Evolutionary conservation across 2,329 filamentous ascomycete species (phyloP).

Genomic region (Aureobasidium sp.): DNA sequence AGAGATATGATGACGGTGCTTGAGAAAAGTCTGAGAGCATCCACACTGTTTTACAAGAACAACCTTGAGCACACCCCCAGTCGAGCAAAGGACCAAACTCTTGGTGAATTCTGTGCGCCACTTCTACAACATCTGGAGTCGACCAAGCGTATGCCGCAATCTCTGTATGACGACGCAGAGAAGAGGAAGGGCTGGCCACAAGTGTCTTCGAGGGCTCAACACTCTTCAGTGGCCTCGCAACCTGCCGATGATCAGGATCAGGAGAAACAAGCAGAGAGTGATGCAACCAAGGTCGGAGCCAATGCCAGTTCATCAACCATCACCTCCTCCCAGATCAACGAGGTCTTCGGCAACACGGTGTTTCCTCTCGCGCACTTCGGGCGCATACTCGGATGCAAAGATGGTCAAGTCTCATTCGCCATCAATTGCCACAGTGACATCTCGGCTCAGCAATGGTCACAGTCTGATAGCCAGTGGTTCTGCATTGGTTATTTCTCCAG

Average conservation of each 20-base stretch:
- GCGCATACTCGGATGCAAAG: slow-evolving; percentile 25
- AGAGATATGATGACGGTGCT: background rate
- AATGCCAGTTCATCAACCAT: slow-evolving; percentile 25
- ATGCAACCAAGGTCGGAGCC: background rate
- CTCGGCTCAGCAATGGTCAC: slow-evolving; percentile 42
- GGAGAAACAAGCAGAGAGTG: background rate
- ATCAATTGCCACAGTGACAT: slow-evolving; percentile 42
- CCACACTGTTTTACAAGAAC: background rate
- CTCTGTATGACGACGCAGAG: background rate
- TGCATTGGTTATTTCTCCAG: slow-evolving; percentile 40
- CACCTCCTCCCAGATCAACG: slow-evolving; percentile 26
- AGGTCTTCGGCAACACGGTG: slow-evolving; percentile 37
- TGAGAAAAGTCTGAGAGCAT: background rate
- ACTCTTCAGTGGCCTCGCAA: background rate
- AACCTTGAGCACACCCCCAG: too few relatives aligned
- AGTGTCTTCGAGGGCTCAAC: background rate
- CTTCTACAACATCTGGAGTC: background rate
- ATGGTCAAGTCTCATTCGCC: slow-evolving; percentile 41
- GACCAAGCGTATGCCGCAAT: background rate
- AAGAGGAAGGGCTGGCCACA: background rate
- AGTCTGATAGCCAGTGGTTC: slow-evolving; percentile 34
- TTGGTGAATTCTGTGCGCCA: background rate
- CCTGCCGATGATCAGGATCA: background rate
- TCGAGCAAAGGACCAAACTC: background rate
- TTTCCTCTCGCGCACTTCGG: slow-evolving; percentile 36